These are phyloP conservation scores for Arthromyces matolae DNA, from an alignment of 768 basidiomycete species.

Conservation along the genomic window DNA sequence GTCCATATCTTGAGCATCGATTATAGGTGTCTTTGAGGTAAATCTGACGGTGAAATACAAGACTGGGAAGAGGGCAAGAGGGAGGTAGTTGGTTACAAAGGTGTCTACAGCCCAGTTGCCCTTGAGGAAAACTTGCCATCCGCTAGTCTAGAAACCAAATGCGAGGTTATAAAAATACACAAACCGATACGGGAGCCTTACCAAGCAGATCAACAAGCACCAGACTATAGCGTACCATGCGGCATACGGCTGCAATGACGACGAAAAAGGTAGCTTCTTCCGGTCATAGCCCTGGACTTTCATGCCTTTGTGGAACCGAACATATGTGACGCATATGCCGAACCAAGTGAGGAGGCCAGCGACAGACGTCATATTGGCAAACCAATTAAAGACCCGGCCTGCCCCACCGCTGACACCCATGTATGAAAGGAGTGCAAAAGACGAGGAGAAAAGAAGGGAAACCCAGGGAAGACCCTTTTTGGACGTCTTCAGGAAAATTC, in stretches of 20 bases:
- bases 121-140: slow-evolving; percentile 40
- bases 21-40: slow-evolving; percentile 43
- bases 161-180: not conserved
- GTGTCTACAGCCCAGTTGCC: slow-evolving; percentile 45
- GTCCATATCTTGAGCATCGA: slow-evolving; percentile 73
- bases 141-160: slow-evolving; percentile 33
- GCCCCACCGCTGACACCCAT: slow-evolving; percentile 72
- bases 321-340: slow-evolving; percentile 69
- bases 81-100: slow-evolving; percentile 87
- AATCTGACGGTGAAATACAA: slow-evolving; percentile 62
- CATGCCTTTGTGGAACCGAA: slow-evolving; percentile 83
- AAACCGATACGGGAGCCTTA: slow-evolving; percentile 30
- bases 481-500: slow-evolving; percentile 66
- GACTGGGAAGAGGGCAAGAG: slow-evolving; percentile 67
- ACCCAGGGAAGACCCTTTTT: slow-evolving; percentile 74
- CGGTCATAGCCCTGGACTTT: slow-evolving; percentile 79
- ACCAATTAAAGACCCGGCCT: slow-evolving; percentile 76
- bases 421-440: slow-evolving; percentile 71
- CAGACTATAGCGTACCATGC: slow-evolving; percentile 53
- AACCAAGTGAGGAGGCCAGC: slow-evolving; percentile 80
- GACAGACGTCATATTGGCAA: slow-evolving; percentile 70
- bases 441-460: slow-evolving; percentile 63
- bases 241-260: slow-evolving; percentile 67
- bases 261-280: slow-evolving; percentile 62
- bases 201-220: slow-evolving; percentile 56